These are phyloP conservation scores for Trichoderma citrinoviride DNA, from an alignment of 2,329 filamentous ascomycete genomes.

Conservation along the genomic window DNA sequence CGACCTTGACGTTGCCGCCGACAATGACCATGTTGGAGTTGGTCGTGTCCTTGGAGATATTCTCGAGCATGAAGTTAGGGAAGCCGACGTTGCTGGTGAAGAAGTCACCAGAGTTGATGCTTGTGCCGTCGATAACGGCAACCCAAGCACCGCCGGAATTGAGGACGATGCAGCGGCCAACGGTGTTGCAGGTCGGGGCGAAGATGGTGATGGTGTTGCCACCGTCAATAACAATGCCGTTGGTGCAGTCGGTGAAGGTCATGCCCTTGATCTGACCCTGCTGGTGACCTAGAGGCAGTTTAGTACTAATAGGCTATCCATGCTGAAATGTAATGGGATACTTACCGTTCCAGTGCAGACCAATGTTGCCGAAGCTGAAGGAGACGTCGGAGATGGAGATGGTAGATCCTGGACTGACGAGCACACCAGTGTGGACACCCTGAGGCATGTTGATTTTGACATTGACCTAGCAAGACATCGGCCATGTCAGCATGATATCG, in stretches of 20 bases:
- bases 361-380: slow-evolving; percentile 25
- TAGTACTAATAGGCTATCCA: not conserved
- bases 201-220: slow-evolving; percentile 19
- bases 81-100: slow-evolving; percentile 6
- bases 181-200: slow-evolving; percentile 19
- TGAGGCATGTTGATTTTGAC: slow-evolving; percentile 22
- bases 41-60: slow-evolving; percentile 25
- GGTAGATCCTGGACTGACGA: slow-evolving; percentile 23
- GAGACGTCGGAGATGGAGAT: slow-evolving; percentile 25
- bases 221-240: slow-evolving; percentile 16
- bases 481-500: not conserved
- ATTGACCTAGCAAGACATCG: slow-evolving; percentile 18
- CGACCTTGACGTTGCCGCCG: slow-evolving; percentile 16
- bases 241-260: slow-evolving; percentile 16
- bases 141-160: slow-evolving; percentile 20
- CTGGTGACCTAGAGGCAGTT: slow-evolving; percentile 6
- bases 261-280: slow-evolving; percentile 22
- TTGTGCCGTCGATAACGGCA: slow-evolving; percentile 16
- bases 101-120: slow-evolving; percentile 21
- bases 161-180: slow-evolving; percentile 15
- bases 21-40: slow-evolving; percentile 24
- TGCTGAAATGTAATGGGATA: not conserved
- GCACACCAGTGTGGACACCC: slow-evolving; percentile 24
- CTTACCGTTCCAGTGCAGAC: slow-evolving; percentile 26
- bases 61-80: slow-evolving; percentile 23